Evolutionary conservation across 176 grass and related monocot genomes (phyloP).

Genomic region (Hordeum vulgare): MorexV3_pseudomolecules_assembly NC_058521.1:245947220-245947719

Average conservation of each 20-base stretch:
- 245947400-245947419: conserved; percentile 63
- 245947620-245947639: conserved; percentile 99
- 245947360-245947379: conserved; percentile 60
- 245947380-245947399: conserved; percentile 56
- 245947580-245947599: background rate
- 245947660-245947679: conserved; percentile 97
- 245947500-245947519: background rate
- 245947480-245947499: background rate
- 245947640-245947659: conserved; percentile 90
- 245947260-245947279: conserved; percentile 50
- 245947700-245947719: conserved; percentile 65
- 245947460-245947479: conserved; percentile 21
- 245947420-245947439: conserved; percentile 70
- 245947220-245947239: conserved; percentile 48
- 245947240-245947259: conserved; percentile 50
- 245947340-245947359: conserved; percentile 57
- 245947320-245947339: conserved; percentile 55
- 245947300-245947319: conserved; percentile 57
- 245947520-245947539: background rate
- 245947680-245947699: conserved; percentile 91
- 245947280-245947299: conserved; percentile 59
- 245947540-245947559: background rate
- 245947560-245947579: background rate
- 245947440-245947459: conserved; percentile 51
- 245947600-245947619: conserved; percentile 62